Base-by-base conservation (phyloP, 1,284 basidiomycete species). In the Hymenochaete sp. region DNA sequence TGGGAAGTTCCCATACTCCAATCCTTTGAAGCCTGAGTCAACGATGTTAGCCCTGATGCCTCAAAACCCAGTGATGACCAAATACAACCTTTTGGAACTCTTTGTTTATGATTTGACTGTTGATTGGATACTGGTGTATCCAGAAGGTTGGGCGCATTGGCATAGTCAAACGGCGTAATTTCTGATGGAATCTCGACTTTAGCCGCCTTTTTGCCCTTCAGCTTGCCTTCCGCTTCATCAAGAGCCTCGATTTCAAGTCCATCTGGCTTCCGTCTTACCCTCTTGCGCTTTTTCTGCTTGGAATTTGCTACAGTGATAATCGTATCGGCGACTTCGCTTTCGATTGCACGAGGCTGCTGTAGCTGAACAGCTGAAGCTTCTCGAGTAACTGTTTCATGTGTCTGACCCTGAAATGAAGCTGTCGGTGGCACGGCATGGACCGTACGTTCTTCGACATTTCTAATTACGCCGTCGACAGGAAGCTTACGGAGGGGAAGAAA, bases 101-200 rank as follows among this genome's bases (percentile, higher is more conserved):
- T n/a, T n/a, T n/a, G n/a, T n/a, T n/a, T n/a, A n/a, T n/a, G n/a
- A n/a, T n/a, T n/a, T n/a, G n/a, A n/a, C n/a, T n/a, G n/a, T n/a
- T n/a, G n/a, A n/a, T n/a, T n/a, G n/a, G n/a, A n/a, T n/a, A n/a
- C n/a, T n/a, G n/a, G n/a, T n/a, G n/a, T n/a, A 56, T 95, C 92
- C 51, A 95, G 65, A 45, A 93, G 75, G 58, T 90, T 91, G 8
- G 84, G 77, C 32, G 75, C 77, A 3, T 69, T 63, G 2, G 72
- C 64, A 59, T 92, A 93, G 64, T 92, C 87, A 58, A 92, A 93
- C n/a, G n/a, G n/a, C n/a, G n/a, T n/a, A n/a, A n/a, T n/a, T n/a
- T n/a, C n/a, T n/a, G n/a, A n/a, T n/a, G n/a, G n/a, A n/a, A n/a
- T n/a, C 29, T 67, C 67, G 38, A 72, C 73, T 35, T 67, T 62